These are phyloP conservation scores for Hondaea fermentalgiana DNA, from an alignment of 108 stramenopile genomes.

Conservation along the genomic window DNA sequence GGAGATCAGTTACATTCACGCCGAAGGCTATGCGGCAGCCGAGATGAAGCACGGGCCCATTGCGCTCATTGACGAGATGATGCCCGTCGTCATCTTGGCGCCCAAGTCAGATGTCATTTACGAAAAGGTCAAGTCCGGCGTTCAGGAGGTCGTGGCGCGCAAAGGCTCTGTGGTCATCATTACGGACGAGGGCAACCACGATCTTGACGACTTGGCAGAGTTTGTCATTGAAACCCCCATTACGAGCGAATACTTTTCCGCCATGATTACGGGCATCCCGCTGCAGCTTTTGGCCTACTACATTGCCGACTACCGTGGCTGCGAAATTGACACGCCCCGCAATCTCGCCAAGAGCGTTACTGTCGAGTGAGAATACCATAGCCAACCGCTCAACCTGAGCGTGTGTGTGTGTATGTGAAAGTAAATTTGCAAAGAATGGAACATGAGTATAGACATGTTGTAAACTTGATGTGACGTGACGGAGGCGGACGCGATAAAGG, in stretches of 20 bases:
- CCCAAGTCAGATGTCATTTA: constrained; percentile 20
- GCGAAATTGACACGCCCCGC: constrained; percentile 94
- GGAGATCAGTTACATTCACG: constrained; percentile 97
- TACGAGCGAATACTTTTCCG: constrained; percentile 58
- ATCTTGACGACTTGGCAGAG: constrained; percentile 64
- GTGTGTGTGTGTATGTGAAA: too few relatives aligned
- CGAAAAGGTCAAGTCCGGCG: constrained; percentile 82
- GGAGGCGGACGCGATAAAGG: too few relatives aligned
- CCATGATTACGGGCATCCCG: constrained; percentile 78
- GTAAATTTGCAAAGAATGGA: too few relatives aligned
- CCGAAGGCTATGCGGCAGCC: constrained; percentile 95
- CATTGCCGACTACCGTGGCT: constrained; percentile 85
- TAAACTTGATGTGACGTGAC: too few relatives aligned
- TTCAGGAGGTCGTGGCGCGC: constrained; percentile 76
- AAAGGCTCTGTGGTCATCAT: background rate
- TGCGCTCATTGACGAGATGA: constrained; percentile 86
- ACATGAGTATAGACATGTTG: too few relatives aligned
- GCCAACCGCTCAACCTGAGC: too few relatives aligned
- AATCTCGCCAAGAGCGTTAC: constrained; percentile 99
- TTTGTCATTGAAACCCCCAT: constrained; percentile 88
- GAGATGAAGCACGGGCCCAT: constrained; percentile 99
- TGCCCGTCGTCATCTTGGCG: constrained; percentile 88
- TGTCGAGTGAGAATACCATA: constrained; percentile 64
- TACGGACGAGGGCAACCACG: constrained; percentile 24
- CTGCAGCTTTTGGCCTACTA: constrained; percentile 95